Evolutionary conservation across 2,329 filamentous ascomycete species (phyloP).

Genomic region (Drechslerella dactyloides): DNA sequence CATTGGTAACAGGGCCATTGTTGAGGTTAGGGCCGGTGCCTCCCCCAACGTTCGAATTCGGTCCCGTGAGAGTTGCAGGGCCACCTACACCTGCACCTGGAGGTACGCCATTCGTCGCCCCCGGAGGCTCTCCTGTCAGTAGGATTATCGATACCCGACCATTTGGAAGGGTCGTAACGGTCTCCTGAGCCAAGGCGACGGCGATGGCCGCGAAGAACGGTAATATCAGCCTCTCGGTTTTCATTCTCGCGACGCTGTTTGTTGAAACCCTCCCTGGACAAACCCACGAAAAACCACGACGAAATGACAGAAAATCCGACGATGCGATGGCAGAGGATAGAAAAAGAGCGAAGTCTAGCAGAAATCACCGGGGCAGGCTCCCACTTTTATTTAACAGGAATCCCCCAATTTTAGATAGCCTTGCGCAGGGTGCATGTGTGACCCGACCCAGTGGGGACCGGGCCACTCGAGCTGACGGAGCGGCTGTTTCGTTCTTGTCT

Average conservation of each 20-base stretch:
- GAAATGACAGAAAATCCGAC: slow-evolving; percentile 10
- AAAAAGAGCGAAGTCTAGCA: slow-evolving; percentile 11
- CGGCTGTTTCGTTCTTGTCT: slow-evolving; percentile 44
- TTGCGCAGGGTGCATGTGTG: slow-evolving; percentile 32
- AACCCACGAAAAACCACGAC: slow-evolving; percentile 7
- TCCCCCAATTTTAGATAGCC: slow-evolving; percentile 49
- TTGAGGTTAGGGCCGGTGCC: too few species aligned
- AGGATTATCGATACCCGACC: too few species aligned
- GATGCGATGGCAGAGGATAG: slow-evolving; percentile 15
- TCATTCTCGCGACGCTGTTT: slow-evolving; percentile 22
- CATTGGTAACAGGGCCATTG: too few species aligned
- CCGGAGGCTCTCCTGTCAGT: too few species aligned
- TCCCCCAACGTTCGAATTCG: too few species aligned
- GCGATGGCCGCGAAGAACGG: slow-evolving; percentile 26
- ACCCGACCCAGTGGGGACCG: slow-evolving; percentile 38
- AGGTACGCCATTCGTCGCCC: too few species aligned
- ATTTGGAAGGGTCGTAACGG: too few species aligned
- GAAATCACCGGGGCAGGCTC: slow-evolving; percentile 18
- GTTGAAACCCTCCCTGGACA: slow-evolving; percentile 15
- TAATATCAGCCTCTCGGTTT: slow-evolving; percentile 19
- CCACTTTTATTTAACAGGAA: slow-evolving; percentile 44
- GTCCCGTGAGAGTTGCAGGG: too few species aligned
- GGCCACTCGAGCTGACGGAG: slow-evolving; percentile 42
- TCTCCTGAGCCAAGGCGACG: slow-evolving; percentile 17
- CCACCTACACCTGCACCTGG: too few species aligned